phyloP scores from a whole-genome alignment of 1,284 basidiomycete species.

The Rhodotorula glutinis region DNA sequence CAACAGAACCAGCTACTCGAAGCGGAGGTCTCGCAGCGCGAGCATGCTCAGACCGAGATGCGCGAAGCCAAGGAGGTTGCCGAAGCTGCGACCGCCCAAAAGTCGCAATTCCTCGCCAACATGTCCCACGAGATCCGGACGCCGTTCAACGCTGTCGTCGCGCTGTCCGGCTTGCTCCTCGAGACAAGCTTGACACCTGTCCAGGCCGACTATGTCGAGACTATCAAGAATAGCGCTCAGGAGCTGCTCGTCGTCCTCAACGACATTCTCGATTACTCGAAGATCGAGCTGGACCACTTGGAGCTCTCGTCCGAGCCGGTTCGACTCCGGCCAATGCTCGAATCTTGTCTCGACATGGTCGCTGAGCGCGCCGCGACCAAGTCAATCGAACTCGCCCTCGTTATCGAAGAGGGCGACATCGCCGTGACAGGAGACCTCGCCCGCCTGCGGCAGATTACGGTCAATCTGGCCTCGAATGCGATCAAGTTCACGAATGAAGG shows the following conservation, averaged over 20 bases:
- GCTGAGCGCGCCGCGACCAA: slow-evolving; percentile 38
- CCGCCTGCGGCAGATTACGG: slow-evolving; percentile 34
- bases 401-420: slow-evolving; percentile 37
- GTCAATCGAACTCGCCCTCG: slow-evolving; percentile 31
- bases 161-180: slow-evolving; percentile 28
- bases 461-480: slow-evolving; percentile 35
- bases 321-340: slow-evolving; percentile 27
- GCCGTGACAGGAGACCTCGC: slow-evolving; percentile 31
- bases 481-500: slow-evolving; percentile 35
- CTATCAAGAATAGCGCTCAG: slow-evolving; percentile 38
- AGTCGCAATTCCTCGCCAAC: slow-evolving; percentile 36
- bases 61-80: slow-evolving; percentile 36
- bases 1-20: slow-evolving; percentile 21
- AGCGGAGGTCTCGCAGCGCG: slow-evolving; percentile 35
- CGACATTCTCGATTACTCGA: slow-evolving; percentile 38
- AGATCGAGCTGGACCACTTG: slow-evolving; percentile 38
- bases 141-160: slow-evolving; percentile 40
- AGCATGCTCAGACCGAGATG: slow-evolving; percentile 37
- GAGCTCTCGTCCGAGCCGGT: slow-evolving; percentile 29
- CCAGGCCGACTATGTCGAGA: slow-evolving; percentile 37
- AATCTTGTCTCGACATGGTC: slow-evolving; percentile 37
- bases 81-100: slow-evolving; percentile 32
- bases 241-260: slow-evolving; percentile 38
- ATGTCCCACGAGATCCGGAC: slow-evolving; percentile 32
- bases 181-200: slow-evolving; percentile 35